Percentiles rank a stretch among this genome's conserved stretches.
Evolutionary conservation across 305 asterid genomes (phyloP).

Genomic region (Petunia hybrid): DNA sequence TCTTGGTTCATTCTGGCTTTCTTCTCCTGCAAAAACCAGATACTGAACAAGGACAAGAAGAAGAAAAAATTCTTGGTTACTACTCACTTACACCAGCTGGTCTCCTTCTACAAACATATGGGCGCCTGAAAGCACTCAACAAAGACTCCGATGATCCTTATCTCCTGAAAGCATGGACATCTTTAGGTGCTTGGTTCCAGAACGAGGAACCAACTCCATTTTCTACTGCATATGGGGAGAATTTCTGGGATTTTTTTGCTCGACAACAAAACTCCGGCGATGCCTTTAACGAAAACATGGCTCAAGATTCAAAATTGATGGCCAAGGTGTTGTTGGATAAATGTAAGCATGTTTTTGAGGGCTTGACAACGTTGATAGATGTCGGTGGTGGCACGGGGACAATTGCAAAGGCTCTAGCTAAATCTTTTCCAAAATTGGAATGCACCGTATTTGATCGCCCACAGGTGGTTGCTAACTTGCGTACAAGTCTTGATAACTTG

Average conservation of each 20-base stretch:
- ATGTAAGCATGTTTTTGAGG: slow-evolving; percentile 16
- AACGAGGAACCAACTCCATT: slow-evolving; percentile 24
- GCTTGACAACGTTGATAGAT: slow-evolving; percentile 15
- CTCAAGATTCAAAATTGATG: slow-evolving; percentile 11
- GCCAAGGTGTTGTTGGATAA: not conserved
- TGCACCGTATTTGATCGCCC: slow-evolving; percentile 26
- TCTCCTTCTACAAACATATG: slow-evolving; percentile 18
- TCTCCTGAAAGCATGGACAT: slow-evolving; percentile 1
- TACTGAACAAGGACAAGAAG: not conserved
- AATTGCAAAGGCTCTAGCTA: slow-evolving; percentile 17
- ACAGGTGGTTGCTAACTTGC: not conserved
- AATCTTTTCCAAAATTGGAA: slow-evolving; percentile 1
- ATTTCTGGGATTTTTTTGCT: not conserved
- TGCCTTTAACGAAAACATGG: slow-evolving; percentile 25
- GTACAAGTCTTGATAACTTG: not conserved
- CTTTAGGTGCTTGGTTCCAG: slow-evolving; percentile 24
- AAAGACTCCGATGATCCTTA: slow-evolving; percentile 3
- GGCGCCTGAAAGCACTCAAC: not conserved
- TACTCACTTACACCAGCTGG: slow-evolving; percentile 17
- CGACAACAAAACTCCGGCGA: not conserved
- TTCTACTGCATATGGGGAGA: slow-evolving; percentile 12
- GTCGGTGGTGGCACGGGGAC: not conserved
- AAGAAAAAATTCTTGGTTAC: not conserved
- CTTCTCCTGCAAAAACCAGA: not conserved
- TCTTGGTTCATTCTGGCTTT: slow-evolving; percentile 29